Evolutionary conservation across 352 stramenopile species (phyloP), one percentile per base, ranked within the genome.

Genomic region (Peronospora belbahrii): DNA sequence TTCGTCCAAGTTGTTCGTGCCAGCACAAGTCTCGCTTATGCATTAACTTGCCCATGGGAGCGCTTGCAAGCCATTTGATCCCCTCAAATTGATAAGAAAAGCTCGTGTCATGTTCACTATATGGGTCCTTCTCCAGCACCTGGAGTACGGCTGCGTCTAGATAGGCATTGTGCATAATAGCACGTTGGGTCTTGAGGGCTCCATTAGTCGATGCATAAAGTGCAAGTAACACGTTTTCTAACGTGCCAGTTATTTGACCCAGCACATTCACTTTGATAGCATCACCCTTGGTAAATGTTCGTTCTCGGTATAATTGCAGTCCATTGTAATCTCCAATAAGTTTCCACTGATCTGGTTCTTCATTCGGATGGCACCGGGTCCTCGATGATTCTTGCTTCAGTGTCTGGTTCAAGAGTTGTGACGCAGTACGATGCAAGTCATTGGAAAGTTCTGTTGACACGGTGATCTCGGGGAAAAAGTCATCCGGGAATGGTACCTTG

Each of bases 1-100:
- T 76, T 33, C 78, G 40, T 2, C 72, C 72, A 37, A 80, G 71
- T 37, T 81, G 59, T 25, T 87, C 75, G 41, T 83, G 46, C 64
- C 67, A 87, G 48, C 75, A 85, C 32, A 82, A 32, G 35, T 85
- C 75, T 35, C 73, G 62, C 48, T 85, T 85, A 62, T 78, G 67
- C 33, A 83, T 56, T 9, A 84, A 52, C 38, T 78, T 86, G 35
- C 69, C 59, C 10, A 43, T 59, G 6, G 63, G 56, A 4, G 67
- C 59, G 19, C 51, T 65, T 11, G 70, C 72, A 38, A 83, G 58
- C 70, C 70, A 86, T 46, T 86, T 84, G 59, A 86, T 49, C 0
- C 71, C 74, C 18, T 59, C 44, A 44, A 84, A 84, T 6, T 64
- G 64, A 52, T 63, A 81, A 27, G 63, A 62, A 41, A 83, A 77